Evolutionary conservation across 2,329 filamentous ascomycete genomes (phyloP).

Genomic region (Botryosphaeria agaves): DNA sequence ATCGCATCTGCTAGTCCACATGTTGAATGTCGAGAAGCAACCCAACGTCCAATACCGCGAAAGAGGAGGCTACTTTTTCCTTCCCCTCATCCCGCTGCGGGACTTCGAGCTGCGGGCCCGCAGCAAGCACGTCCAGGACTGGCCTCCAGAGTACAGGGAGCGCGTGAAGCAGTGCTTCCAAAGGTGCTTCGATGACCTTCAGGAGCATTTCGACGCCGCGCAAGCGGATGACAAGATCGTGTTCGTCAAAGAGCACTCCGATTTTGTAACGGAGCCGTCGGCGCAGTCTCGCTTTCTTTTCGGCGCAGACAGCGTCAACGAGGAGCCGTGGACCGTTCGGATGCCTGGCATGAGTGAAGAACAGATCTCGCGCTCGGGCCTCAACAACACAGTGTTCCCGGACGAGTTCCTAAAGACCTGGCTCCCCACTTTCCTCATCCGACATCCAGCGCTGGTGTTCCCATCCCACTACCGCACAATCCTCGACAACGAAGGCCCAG

Average conservation of each 20-base stretch:
- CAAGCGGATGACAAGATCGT: conserved; percentile 10
- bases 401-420: conserved; percentile 18
- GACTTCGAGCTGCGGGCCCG: conserved; percentile 1
- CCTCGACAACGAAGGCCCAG: conserved; percentile 1
- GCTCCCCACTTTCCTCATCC: conserved; percentile 18
- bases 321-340: conserved; percentile 3
- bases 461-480: conserved; percentile 18
- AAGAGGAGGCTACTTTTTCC: conserved; percentile 14
- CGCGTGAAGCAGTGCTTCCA: conserved; percentile 11
- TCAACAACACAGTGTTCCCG: conserved; percentile 14
- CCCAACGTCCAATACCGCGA: conserved; percentile 8
- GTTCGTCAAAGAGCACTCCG: conserved; percentile 20
- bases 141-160: conserved; percentile 11
- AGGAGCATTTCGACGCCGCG: conserved; percentile 9
- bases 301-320: conserved; percentile 1
- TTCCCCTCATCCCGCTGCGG: conserved; percentile 5
- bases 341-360: neutral
- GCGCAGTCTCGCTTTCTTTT: conserved; percentile 6
- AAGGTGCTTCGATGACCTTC: conserved; percentile 10
- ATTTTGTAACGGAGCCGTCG: conserved; percentile 11
- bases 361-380: neutral
- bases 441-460: conserved; percentile 22
- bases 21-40: conserved; percentile 14
- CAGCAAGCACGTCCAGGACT: conserved; percentile 9
- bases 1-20: conserved; percentile 15